Evolutionary conservation across 352 stramenopile species (phyloP), one percentile per base, ranked within the genome.

Genomic region (Detonula confervacea): DNA sequence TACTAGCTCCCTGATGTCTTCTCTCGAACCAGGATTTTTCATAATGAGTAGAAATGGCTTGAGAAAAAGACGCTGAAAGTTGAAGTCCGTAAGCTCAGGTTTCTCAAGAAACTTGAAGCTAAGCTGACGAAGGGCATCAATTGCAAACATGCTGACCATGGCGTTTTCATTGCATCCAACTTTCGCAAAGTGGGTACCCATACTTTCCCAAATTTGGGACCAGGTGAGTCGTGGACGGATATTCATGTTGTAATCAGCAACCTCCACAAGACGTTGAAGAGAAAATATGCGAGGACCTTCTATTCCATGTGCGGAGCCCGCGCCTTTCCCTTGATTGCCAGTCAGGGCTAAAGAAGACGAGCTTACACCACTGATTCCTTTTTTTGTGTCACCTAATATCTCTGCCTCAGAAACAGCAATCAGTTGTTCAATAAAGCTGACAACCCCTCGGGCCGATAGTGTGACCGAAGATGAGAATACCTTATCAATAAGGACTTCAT

Each of bases 51-150:
- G 44, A 80, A 99, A 99, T 16, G 98, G 97, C 51, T 95, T 93
- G 29, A 99, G 92, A 84, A 99, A 99, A 29, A 98, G 84, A 11
- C 97, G 87, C 87, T 99, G 98, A 79, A 99, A 99, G 87, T 99
- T 98, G 77, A 99, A 99, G 72, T 98, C 96, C 49, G 95, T 95
- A 8, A 99, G 91, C 76, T 99, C 98, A 24, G 97, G 94, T 72
- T 98, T 98, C 76, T 98, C 96, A 0, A 99, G 87, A 83, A 99
- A 99, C 83, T 99, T 99, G 82, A 99, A 97, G 68, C 97, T 98
- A n/a, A 99, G 90, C 88, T 99, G 98, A 39, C 97, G 97, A 20
- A 99, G 90, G 20, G 97, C 98, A 86, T 99, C 98, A 54, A 99
- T 98, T 0, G 97, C 97, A 80, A 98, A 99, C 93, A 99, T 98